Conservation (phyloP, 2,329 filamentous ascomycete genomes). For the Nigrograna mackinnonii region DNA sequence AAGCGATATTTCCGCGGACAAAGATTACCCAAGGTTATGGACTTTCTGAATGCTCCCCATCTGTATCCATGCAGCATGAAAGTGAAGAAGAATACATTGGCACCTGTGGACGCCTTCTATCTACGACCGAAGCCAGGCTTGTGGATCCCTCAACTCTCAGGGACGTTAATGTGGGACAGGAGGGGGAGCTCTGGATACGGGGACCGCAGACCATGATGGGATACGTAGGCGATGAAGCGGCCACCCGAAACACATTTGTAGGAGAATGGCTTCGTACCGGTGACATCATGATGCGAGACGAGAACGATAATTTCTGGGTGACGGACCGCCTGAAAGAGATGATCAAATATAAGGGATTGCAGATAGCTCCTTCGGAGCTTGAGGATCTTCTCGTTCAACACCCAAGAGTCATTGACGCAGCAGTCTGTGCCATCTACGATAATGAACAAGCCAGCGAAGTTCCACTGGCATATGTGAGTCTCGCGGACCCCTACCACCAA, state of each 20-base stretch:
- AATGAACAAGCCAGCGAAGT: slow-evolving; percentile 29
- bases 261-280: slow-evolving; percentile 29
- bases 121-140: slow-evolving; percentile 7
- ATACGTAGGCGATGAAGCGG: slow-evolving; percentile 9
- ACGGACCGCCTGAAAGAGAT: slow-evolving; percentile 36
- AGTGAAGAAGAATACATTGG: slow-evolving; percentile 10
- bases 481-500: slow-evolving; percentile 12
- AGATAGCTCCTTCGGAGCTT: slow-evolving; percentile 31
- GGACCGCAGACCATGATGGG: slow-evolving; percentile 18
- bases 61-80: slow-evolving; percentile 11
- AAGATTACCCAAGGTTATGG: slow-evolving; percentile 10
- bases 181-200: slow-evolving; percentile 31
- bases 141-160: slow-evolving; percentile 9
- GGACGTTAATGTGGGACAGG: slow-evolving; percentile 23
- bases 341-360: slow-evolving; percentile 38
- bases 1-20: slow-evolving; percentile 8
- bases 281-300: slow-evolving; percentile 29
- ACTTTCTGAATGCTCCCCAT: slow-evolving; percentile 5
- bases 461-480: slow-evolving; percentile 30
- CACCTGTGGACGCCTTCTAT: slow-evolving; percentile 8
- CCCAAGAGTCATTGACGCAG: slow-evolving; percentile 25
- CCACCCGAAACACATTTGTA: slow-evolving; percentile 8
- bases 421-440: slow-evolving; percentile 30
- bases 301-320: slow-evolving; percentile 30
- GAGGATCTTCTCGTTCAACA: slow-evolving; percentile 30